Evolutionary conservation across 2,329 filamentous ascomycete species (phyloP).

Genomic region (Leptographium flavum): DNA sequence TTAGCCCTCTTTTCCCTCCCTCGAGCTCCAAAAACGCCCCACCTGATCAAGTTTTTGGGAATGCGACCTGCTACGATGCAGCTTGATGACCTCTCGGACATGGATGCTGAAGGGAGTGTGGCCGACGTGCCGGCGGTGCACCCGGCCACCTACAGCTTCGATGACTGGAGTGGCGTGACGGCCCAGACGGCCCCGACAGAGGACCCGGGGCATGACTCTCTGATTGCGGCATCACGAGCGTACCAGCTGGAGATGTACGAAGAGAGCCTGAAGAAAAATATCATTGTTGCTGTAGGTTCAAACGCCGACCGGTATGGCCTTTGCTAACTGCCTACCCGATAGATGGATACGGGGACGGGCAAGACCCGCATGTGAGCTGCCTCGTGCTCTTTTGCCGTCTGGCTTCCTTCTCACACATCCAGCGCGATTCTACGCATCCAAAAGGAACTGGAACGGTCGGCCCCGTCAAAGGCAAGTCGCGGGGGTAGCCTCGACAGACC

Average conservation of each 20-base stretch:
- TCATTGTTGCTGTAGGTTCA: constrained; percentile 49
- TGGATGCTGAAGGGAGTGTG: too few species aligned
- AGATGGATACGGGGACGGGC: constrained; percentile 72
- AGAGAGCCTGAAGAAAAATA: constrained; percentile 51
- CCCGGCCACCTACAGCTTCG: neutral
- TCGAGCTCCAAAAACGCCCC: too few species aligned
- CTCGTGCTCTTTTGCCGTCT: neutral
- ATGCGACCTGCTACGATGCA: too few species aligned
- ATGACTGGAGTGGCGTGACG: neutral
- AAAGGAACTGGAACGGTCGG: constrained; percentile 42
- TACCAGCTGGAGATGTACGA: constrained; percentile 70
- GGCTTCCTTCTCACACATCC: neutral
- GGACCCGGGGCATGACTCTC: neutral
- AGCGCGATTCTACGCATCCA: constrained; percentile 56
- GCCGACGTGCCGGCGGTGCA: too few species aligned
- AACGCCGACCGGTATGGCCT: too few species aligned
- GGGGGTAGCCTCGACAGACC: neutral
- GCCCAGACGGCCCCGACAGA: neutral
- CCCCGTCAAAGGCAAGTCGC: constrained; percentile 45
- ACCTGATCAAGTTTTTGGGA: too few species aligned
- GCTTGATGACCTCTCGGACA: neutral
- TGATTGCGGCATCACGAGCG: constrained; percentile 22
- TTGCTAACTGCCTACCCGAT: neutral
- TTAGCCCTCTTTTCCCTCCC: too few species aligned
- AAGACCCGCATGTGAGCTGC: constrained; percentile 59